Evolutionary conservation across 495 filamentous ascomycete genomes (phyloP).

Genomic region (Lophiotrema nucula): DNA sequence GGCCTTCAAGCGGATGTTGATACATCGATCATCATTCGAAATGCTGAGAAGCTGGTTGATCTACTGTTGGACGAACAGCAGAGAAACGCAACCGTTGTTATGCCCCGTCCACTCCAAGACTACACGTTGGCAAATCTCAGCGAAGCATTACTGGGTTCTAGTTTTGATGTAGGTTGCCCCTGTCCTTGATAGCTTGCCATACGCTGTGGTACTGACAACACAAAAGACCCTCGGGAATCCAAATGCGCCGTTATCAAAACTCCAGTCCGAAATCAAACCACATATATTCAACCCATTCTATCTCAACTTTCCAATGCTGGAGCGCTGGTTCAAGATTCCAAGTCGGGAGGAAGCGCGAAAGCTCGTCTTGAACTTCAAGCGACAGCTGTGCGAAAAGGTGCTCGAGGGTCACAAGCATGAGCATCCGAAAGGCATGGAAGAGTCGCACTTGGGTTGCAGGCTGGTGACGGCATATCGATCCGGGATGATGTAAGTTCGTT

Average conservation of each 20-base stretch:
- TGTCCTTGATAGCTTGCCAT: too few relatives aligned
- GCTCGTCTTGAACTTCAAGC: constrained; percentile 35
- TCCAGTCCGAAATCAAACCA: constrained; percentile 39
- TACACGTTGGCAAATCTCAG: constrained; percentile 30
- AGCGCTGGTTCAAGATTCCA: constrained; percentile 35
- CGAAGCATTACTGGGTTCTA: constrained; percentile 17
- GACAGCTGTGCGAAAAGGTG: neutral
- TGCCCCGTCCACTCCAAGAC: constrained; percentile 22
- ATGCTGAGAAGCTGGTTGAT: constrained; percentile 11
- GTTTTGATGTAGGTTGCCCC: constrained; percentile 3
- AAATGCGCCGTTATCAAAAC: constrained; percentile 8
- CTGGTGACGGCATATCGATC: too few relatives aligned
- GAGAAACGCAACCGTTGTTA: constrained; percentile 9
- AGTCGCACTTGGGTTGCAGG: too few relatives aligned
- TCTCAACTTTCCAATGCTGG: constrained; percentile 43
- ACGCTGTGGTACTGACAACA: neutral
- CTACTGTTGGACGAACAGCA: constrained; percentile 12
- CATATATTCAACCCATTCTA: constrained; percentile 45
- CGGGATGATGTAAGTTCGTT: too few relatives aligned
- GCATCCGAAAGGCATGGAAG: too few relatives aligned
- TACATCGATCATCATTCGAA: constrained; percentile 8
- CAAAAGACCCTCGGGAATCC: neutral
- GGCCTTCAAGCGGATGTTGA: constrained; percentile 36
- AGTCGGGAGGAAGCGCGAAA: constrained; percentile 34
- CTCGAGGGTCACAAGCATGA: neutral